Percentiles rank a stretch among this genome's conserved stretches.
These are phyloP conservation scores for Hypoxylon crocopeplum DNA, from an alignment of 495 filamentous ascomycete genomes.

Conservation along the genomic window DNA sequence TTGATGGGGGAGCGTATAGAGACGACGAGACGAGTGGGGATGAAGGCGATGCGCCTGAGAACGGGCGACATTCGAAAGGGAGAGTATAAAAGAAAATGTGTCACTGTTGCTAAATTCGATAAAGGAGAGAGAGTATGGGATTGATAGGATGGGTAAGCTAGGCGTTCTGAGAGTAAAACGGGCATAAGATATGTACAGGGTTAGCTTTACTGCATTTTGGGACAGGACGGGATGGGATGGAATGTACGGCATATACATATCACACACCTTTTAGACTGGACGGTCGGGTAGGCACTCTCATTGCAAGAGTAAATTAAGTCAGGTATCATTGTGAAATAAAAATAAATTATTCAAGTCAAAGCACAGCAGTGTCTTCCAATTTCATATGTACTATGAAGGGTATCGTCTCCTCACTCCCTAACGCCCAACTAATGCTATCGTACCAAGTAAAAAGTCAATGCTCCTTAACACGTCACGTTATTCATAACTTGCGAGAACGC, in stretches of 20 bases:
- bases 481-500: not conserved
- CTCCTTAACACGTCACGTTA: not conserved
- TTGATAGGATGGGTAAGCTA: slow-evolving; percentile 2
- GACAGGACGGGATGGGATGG: slow-evolving; percentile 14
- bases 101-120: too few relatives aligned
- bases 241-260: slow-evolving; percentile 9
- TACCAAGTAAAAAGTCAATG: not conserved
- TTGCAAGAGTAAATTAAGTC: too few relatives aligned
- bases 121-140: not conserved
- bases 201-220: slow-evolving; percentile 21
- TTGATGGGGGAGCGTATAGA: slow-evolving; percentile 48
- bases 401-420: slow-evolving; percentile 22
- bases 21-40: slow-evolving; percentile 38
- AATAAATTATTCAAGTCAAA: slow-evolving; percentile 10
- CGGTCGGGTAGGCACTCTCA: too few relatives aligned
- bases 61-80: not conserved
- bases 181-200: slow-evolving; percentile 16
- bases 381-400: slow-evolving; percentile 28
- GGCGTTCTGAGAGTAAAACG: slow-evolving; percentile 19
- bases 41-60: not conserved
- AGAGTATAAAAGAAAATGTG: not conserved
- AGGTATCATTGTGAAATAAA: too few relatives aligned
- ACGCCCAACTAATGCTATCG: slow-evolving; percentile 18
- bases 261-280: too few relatives aligned
- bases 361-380: not conserved